Percentiles rank a stretch among this genome's conserved stretches.
Evolutionary conservation across 2,329 filamentous ascomycete genomes (phyloP).

Genomic region (Aspergillus thermomutatus): DNA sequence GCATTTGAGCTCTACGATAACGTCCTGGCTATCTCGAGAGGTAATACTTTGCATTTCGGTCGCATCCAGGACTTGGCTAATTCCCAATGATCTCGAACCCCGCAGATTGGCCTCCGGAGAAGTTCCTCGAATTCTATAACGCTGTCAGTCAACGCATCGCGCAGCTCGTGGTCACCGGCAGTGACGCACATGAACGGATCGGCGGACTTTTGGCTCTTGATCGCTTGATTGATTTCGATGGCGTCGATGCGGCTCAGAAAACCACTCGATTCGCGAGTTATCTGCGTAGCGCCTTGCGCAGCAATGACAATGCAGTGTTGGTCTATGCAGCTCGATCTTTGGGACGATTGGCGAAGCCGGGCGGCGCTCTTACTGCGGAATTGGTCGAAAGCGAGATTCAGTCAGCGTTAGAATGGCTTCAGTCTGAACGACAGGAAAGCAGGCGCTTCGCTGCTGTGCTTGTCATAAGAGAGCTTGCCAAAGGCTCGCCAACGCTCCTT

Average conservation of each 20-base stretch:
- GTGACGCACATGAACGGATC: conserved; percentile 81
- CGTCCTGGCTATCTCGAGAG: conserved; percentile 45
- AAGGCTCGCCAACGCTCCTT: conserved; percentile 90
- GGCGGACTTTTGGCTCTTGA: conserved; percentile 91
- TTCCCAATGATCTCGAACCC: not conserved
- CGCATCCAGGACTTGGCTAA: conserved; percentile 9
- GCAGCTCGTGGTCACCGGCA: conserved; percentile 76
- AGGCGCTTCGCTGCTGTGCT: conserved; percentile 90
- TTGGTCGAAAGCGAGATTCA: conserved; percentile 96
- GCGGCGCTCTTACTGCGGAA: conserved; percentile 90
- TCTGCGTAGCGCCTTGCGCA: conserved; percentile 79
- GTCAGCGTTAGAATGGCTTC: conserved; percentile 92
- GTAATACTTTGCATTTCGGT: conserved; percentile 23
- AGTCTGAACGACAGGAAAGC: conserved; percentile 90
- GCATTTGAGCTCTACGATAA: conserved; percentile 47
- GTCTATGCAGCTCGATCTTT: conserved; percentile 83
- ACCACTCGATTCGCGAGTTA: conserved; percentile 92
- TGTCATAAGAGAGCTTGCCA: conserved; percentile 82
- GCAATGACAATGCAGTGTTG: conserved; percentile 89
- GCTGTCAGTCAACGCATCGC: conserved; percentile 64
- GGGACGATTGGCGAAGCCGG: conserved; percentile 85
- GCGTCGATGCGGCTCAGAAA: conserved; percentile 87
- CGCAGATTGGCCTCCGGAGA: conserved; percentile 73
- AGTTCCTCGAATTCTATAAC: conserved; percentile 70
- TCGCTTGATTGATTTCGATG: conserved; percentile 91